These are phyloP conservation scores for Phoma sp. DNA, from an alignment of 2,329 filamentous ascomycete species.

Conservation along the genomic window DNA sequence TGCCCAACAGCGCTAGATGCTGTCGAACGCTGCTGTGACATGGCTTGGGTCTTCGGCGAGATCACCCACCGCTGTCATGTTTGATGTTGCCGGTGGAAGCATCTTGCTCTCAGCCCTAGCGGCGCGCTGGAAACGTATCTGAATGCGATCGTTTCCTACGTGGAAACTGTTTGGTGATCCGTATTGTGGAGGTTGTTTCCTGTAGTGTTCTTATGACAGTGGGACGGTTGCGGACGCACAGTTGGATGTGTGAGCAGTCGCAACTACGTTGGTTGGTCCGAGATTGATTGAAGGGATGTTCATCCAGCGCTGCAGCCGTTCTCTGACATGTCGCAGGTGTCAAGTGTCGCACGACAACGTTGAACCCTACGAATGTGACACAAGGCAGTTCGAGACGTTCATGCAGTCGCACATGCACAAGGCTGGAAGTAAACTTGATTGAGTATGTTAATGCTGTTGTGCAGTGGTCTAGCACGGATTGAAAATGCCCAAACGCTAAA, in stretches of 20 bases:
- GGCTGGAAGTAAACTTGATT: background rate
- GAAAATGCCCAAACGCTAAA: slow-evolving; percentile 5
- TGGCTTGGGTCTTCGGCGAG: slow-evolving; percentile 2
- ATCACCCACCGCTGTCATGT: background rate
- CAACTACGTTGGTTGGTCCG: background rate
- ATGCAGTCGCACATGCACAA: background rate
- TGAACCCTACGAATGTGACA: background rate
- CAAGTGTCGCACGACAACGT: slow-evolving; percentile 5
- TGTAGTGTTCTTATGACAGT: background rate
- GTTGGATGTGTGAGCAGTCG: background rate
- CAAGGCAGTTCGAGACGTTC: background rate
- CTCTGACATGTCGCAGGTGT: slow-evolving; percentile 9
- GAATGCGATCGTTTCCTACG: background rate
- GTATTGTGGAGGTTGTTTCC: background rate
- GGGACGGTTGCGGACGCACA: background rate
- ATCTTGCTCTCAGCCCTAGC: background rate
- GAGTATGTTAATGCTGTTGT: slow-evolving; percentile 3
- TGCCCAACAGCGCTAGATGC: background rate
- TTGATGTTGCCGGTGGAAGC: background rate
- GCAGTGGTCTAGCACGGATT: background rate
- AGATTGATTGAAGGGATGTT: background rate
- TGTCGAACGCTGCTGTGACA: slow-evolving; percentile 1
- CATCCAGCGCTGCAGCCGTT: background rate
- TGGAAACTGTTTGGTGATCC: background rate
- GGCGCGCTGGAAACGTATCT: background rate